phyloP scores from a whole-genome alignment of 1,284 basidiomycete species.

The Leccinum ponderosum region DNA sequence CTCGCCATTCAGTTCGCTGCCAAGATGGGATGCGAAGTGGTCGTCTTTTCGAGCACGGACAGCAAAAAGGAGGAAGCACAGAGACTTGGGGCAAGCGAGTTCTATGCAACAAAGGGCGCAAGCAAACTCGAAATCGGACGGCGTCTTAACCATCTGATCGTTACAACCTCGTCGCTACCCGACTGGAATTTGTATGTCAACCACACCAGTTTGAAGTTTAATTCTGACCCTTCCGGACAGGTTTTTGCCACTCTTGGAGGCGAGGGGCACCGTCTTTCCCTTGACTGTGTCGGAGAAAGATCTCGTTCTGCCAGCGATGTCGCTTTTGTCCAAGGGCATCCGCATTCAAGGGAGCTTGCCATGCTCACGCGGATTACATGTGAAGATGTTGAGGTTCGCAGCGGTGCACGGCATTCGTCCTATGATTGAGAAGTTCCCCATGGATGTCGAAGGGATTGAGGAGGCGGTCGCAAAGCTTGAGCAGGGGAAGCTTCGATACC shows the following conservation, averaged over 20 bases:
- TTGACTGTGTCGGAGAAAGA: constrained; percentile 25
- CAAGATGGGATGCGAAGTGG: constrained; percentile 54
- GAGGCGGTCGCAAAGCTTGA: constrained; percentile 29
- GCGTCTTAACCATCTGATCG: constrained; percentile 27
- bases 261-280: constrained; percentile 21
- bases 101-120: constrained; percentile 32
- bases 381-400: constrained; percentile 32
- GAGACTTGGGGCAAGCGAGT: constrained; percentile 51
- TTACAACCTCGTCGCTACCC: constrained; percentile 29
- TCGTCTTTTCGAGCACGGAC: constrained; percentile 58
- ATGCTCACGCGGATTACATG: constrained; percentile 27
- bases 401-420: constrained; percentile 27
- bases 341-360: constrained; percentile 27
- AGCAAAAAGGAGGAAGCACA: constrained; percentile 56
- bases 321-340: constrained; percentile 16
- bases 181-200: constrained; percentile 32
- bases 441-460: constrained; percentile 32
- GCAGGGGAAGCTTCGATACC: constrained; percentile 31
- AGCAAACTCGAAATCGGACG: constrained; percentile 25
- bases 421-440: constrained; percentile 30
- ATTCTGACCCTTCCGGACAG: constrained; percentile 14
- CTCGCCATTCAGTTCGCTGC: constrained; percentile 40
- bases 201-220: neutral
- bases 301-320: constrained; percentile 18
- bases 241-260: constrained; percentile 25